A percentile compares a stretch with the other conserved stretches of the same genome.
These are phyloP conservation scores for Suillus sp. DNA, from an alignment of 768 basidiomycete genomes.

Conservation along the genomic window DNA sequence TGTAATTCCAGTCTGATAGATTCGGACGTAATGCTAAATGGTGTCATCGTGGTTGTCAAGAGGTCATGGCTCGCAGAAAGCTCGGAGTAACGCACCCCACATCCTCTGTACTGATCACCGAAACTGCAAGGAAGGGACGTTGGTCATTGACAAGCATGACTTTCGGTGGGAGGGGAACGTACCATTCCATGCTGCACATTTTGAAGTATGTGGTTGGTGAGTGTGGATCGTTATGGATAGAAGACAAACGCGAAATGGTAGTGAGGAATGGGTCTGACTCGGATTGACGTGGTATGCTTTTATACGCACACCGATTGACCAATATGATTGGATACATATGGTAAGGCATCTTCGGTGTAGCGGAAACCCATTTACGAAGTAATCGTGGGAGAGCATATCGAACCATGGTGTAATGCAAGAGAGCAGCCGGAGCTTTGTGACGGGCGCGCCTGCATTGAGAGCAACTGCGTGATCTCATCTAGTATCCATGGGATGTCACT, in stretches of 20 bases:
- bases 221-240: constrained; percentile 7
- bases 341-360: constrained; percentile 35
- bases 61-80: constrained; percentile 5
- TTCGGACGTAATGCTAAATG: constrained; percentile 60
- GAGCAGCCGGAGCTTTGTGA: constrained; percentile 22
- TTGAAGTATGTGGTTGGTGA: constrained; percentile 10
- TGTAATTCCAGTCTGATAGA: constrained; percentile 63
- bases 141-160: constrained; percentile 17
- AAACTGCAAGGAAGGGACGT: constrained; percentile 25
- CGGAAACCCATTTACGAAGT: constrained; percentile 33
- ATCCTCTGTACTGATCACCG: constrained; percentile 47
- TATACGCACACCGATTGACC: constrained; percentile 26
- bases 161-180: constrained; percentile 22
- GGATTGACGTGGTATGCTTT: constrained; percentile 24
- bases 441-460: constrained; percentile 33
- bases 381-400: constrained; percentile 33
- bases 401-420: constrained; percentile 14
- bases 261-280: constrained; percentile 4
- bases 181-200: constrained; percentile 68
- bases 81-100: constrained; percentile 34
- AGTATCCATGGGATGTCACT: constrained; percentile 16
- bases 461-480: constrained; percentile 22
- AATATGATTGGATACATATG: constrained; percentile 25
- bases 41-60: constrained; percentile 8
- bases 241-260: not conserved